Conservation (phyloP, 768 basidiomycete genomes). For the Paxillus involutus region DNA sequence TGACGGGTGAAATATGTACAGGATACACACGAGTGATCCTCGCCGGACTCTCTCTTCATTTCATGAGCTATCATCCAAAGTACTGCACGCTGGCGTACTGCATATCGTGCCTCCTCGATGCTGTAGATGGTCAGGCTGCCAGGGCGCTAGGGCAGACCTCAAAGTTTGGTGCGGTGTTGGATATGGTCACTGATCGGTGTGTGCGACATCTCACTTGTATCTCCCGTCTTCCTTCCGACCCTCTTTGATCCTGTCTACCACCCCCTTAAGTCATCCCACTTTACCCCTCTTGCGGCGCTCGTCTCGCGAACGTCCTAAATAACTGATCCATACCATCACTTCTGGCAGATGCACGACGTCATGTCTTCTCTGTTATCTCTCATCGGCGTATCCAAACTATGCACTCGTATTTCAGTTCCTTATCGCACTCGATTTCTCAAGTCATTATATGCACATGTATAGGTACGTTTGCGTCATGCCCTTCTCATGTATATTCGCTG, state of each 20-base stretch:
- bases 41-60: slow-evolving; percentile 84
- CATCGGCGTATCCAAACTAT: slow-evolving; percentile 83
- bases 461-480: slow-evolving; percentile 54
- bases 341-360: slow-evolving; percentile 91
- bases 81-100: slow-evolving; percentile 88
- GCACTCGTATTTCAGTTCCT: slow-evolving; percentile 91
- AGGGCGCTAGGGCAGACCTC: slow-evolving; percentile 86
- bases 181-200: slow-evolving; percentile 99
- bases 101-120: slow-evolving; percentile 91
- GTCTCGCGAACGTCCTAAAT: background rate
- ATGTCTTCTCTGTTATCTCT: slow-evolving; percentile 90
- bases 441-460: slow-evolving; percentile 99
- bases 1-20: slow-evolving; percentile 29
- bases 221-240: background rate
- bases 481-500: background rate
- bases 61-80: slow-evolving; percentile 94
- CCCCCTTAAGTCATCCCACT: background rate
- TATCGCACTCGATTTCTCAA: slow-evolving; percentile 95
- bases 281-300: background rate
- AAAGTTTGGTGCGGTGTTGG: slow-evolving; percentile 96
- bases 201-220: slow-evolving; percentile 21
- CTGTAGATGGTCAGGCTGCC: slow-evolving; percentile 92
- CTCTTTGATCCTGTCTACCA: background rate
- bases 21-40: slow-evolving; percentile 91
- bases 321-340: background rate